Base-by-base conservation (phyloP, 352 stramenopile genomes). In the Globisporangium solare region DNA sequence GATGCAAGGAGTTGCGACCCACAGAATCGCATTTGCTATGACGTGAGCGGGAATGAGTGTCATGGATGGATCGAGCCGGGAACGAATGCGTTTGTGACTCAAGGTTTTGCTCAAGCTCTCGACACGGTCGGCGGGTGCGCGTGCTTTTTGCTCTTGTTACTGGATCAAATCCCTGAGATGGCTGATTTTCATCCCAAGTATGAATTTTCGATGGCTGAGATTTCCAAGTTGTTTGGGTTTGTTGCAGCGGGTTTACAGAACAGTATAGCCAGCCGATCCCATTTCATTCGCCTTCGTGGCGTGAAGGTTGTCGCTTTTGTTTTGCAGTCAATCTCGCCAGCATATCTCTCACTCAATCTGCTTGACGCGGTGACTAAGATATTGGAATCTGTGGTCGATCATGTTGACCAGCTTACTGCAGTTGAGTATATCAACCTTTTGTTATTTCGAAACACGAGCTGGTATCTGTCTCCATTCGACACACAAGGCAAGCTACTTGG, bases 91-190 rank as follows among this genome's bases (percentile, higher is more conserved):
- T 74, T 72, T 45, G 65, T 88, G 20, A 91, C 78, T 4, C 75
- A 91, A 42, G 71, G 63, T 41, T 76, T 94, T 39, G 67, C 71
- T 7, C 67, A 88, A 60, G 82, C 81, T 1, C 65, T 94, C 31
- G 80, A 88, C 49, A 71, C 70, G 1, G 64, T 92, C 32, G 85
- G 85, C 41, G 85, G 85, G 2, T 87, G 79, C 47, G 63, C 80
- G 0, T 88, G 76, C 32, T 89, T 92, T 47, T 57, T 94, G 41
- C 65, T 91, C 15, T 61, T 91, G 20, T 35, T 92, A 31, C 60
- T 94, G 3, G 80, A 92, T 32, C 79, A 90, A 49, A 87, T 92
- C 22, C 79, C 81, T 1, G 79, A 92, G 50, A 80, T 89, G 68
- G 77, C 77, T 0, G 75, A 92, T 43, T 92, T 92, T 22, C 81